Evolutionary conservation across 2,329 filamentous ascomycete species (phyloP).

Genomic region (Aspergillus tamarii): DNA sequence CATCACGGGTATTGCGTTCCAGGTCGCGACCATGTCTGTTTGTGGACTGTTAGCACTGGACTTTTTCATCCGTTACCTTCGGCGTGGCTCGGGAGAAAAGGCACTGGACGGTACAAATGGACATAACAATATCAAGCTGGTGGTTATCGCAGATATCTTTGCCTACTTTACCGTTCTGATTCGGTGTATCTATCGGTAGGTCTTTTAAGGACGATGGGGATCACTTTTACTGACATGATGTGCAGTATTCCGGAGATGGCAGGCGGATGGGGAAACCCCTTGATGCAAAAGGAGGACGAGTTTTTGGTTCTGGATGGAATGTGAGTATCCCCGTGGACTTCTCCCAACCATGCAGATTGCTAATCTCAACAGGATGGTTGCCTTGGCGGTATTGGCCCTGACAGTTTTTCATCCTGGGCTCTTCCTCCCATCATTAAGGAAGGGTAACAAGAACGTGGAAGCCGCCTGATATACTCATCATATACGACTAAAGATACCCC

Average conservation of each 20-base stretch:
- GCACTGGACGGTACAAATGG: constrained; percentile 12
- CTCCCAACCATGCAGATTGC: background rate
- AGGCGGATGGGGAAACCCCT: constrained; percentile 51
- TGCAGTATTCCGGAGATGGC: constrained; percentile 54
- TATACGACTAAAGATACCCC: background rate
- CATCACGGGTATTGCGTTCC: constrained; percentile 60
- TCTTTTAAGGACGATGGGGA: background rate
- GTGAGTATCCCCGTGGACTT: constrained; percentile 34
- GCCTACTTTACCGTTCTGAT: constrained; percentile 47
- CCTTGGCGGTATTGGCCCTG: constrained; percentile 43
- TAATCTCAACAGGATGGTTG: constrained; percentile 47
- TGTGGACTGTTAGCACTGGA: constrained; percentile 45
- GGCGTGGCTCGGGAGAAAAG: constrained; percentile 33
- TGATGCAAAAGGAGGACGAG: constrained; percentile 52
- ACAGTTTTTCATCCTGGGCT: constrained; percentile 51
- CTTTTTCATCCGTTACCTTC: constrained; percentile 47
- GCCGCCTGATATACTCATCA: constrained; percentile 9
- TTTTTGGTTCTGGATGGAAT: constrained; percentile 54
- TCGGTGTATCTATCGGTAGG: constrained; percentile 49
- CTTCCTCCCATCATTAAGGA: constrained; percentile 43
- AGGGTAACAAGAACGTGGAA: constrained; percentile 25
- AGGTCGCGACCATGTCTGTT: constrained; percentile 55
- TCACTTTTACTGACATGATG: background rate
- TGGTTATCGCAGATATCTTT: constrained; percentile 35
- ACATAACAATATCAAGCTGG: constrained; percentile 26